Conservation (phyloP, 129 eudicot genomes). For the Pulicaria dysenterica region DNA sequence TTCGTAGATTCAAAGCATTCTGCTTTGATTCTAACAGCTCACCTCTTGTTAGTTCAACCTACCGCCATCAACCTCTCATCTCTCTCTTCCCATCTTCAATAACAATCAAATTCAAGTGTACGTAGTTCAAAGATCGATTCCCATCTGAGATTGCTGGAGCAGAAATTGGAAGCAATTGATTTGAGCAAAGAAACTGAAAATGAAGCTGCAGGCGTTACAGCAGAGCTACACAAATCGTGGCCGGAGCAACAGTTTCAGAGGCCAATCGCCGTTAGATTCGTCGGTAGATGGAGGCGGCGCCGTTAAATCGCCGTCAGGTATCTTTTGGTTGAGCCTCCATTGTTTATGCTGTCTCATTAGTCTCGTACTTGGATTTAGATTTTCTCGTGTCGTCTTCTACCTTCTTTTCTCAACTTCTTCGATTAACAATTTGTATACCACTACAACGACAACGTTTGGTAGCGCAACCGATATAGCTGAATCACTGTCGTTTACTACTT, state of each 20-base stretch:
- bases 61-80: conserved; percentile 41
- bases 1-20: conserved; percentile 42
- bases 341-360: conserved; percentile 83
- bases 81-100: conserved; percentile 12
- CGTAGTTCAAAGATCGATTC: conserved; percentile 13
- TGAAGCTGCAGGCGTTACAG: conserved; percentile 84
- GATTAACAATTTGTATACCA: conserved; percentile 33
- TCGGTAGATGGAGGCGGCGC: conserved; percentile 42
- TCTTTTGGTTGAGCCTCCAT: conserved; percentile 76
- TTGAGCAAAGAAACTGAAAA: conserved; percentile 26
- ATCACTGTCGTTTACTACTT: conserved; percentile 39
- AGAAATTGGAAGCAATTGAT: conserved; percentile 4
- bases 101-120: conserved; percentile 24
- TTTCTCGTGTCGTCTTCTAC: conserved; percentile 79
- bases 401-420: conserved; percentile 58
- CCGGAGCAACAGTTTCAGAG: conserved; percentile 77
- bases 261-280: conserved; percentile 57
- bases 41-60: conserved; percentile 42
- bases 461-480: conserved; percentile 36
- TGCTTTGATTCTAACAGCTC: conserved; percentile 28
- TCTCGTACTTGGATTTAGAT: conserved; percentile 87
- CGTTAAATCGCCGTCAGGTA: conserved; percentile 62
- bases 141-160: conserved; percentile 14
- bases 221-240: conserved; percentile 58
- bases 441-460: conserved; percentile 45